Percentiles rank a stretch among this genome's conserved stretches.
Evolutionary conservation across 345 rosid species (phyloP).

Genomic region (Orychophragmus violaceus): DNA sequence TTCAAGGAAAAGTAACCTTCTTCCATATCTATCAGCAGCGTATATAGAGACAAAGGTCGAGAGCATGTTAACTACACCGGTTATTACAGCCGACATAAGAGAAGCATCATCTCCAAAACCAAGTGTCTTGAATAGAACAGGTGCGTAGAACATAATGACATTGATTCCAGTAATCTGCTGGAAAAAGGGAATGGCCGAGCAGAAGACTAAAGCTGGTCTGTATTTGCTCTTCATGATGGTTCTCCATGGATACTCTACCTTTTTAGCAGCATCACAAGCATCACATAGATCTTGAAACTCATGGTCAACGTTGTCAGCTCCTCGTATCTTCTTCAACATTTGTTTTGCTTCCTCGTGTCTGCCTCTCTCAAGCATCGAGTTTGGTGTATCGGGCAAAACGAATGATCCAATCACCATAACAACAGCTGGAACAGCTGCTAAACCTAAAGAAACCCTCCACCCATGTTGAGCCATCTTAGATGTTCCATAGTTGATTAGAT

Average conservation of each 20-base stretch:
- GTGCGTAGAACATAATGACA: constrained; percentile 36
- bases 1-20: constrained; percentile 40
- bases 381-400: constrained; percentile 34
- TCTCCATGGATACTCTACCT: constrained; percentile 33
- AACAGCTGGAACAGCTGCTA: constrained; percentile 32
- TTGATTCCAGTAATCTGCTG: constrained; percentile 34
- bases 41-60: constrained; percentile 36
- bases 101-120: constrained; percentile 32
- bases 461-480: constrained; percentile 23
- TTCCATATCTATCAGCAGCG: constrained; percentile 34
- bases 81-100: constrained; percentile 34
- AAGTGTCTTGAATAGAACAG: constrained; percentile 30
- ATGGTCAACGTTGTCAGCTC: constrained; percentile 27
- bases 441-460: constrained; percentile 32
- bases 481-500: constrained; percentile 30
- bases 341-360: constrained; percentile 21
- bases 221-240: constrained; percentile 24
- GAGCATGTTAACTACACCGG: constrained; percentile 33
- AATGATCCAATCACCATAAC: constrained; percentile 31
- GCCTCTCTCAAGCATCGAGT: constrained; percentile 36
- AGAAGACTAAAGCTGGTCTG: constrained; percentile 27
- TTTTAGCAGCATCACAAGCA: constrained; percentile 33
- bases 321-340: constrained; percentile 36
- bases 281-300: constrained; percentile 33
- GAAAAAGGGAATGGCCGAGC: constrained; percentile 29